These are phyloP conservation scores for Penicillium desertorum DNA, from an alignment of 495 filamentous ascomycete genomes.

Conservation along the genomic window DNA sequence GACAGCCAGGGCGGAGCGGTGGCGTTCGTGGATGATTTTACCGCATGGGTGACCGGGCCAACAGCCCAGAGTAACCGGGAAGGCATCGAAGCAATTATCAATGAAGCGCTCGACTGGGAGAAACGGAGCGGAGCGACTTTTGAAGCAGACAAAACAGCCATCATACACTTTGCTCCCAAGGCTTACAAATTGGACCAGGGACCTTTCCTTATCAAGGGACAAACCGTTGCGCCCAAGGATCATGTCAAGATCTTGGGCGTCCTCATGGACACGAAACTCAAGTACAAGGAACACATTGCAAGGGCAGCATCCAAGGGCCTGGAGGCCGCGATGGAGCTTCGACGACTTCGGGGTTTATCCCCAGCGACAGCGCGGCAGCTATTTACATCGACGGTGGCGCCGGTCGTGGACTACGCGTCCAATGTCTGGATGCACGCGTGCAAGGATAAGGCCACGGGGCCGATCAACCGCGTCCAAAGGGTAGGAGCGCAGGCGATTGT, in stretches of 20 bases:
- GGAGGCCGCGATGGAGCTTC: no score
- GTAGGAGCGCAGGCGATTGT: conserved; percentile 35
- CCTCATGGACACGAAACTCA: conserved; percentile 23
- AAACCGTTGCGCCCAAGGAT: conserved; percentile 19
- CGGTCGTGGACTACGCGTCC: no score
- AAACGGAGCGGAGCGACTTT: neutral
- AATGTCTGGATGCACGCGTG: no score
- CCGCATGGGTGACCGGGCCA: no score
- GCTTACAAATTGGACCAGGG: conserved; percentile 14
- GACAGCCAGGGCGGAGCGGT: no score
- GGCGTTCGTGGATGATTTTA: no score
- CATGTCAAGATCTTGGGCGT: conserved; percentile 17
- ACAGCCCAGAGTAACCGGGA: neutral
- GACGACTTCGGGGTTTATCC: no score
- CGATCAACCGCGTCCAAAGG: conserved; percentile 28
- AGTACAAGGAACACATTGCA: conserved; percentile 25
- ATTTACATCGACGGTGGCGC: no score
- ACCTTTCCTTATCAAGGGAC: conserved; percentile 20
- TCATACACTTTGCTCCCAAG: neutral
- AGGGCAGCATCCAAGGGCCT: conserved; percentile 16
- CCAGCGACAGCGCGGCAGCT: no score
- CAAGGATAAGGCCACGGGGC: conserved; percentile 18
- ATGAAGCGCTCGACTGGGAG: conserved; percentile 21
- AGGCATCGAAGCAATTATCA: conserved; percentile 2
- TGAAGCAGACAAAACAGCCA: neutral